Evolutionary conservation across 106 monocot species (phyloP), one percentile per base, ranked within the genome.

Genomic region (Dioscorea zingiberensis): DNA sequence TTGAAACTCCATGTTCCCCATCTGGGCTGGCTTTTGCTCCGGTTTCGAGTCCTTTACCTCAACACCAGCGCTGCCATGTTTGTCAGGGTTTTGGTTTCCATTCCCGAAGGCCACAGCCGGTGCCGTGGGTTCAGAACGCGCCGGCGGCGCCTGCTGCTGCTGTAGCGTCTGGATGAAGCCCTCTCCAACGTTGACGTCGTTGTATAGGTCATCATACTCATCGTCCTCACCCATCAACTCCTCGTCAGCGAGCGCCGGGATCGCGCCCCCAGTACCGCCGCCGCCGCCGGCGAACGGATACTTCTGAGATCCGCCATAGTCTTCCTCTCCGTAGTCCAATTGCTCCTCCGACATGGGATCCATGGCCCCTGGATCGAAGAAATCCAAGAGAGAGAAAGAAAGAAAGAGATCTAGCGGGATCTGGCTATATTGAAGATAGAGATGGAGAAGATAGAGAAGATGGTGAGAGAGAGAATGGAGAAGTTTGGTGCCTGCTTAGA

Each of bases 261-360:
- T 75, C 8, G 62, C 68, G 4, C 62, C 75, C 7, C 62, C 27
- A 26, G 22, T 38, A 4, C 59, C 60, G 0, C 47, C 38, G 51
- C 60, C 44, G 27, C 38, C 26, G 19, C 60, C 68, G 3, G 44
- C 45, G 54, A 24, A 55, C 17, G 51, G 74, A n/a, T 29, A 21
- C 27, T 65, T 74, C 29, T 74, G 66, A 28, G 60, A 53, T 2
- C 75, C 62, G 13, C 62, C 75, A 45, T 63, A 76, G 4, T 76
- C 75, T 10, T 76, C 75, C 10, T 76, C 75, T 10, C 69, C 75
- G 45, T 76, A 76, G 44, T 76, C 75, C 63, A 76, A 27, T 32
- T 76, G 69, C 47, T 76, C 75, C 53, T 76, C 75, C 9, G 16
- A 27, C 75, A 69, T 26, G 14, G 69, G 69, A 69, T 76, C 75